Conservation (phyloP, 345 rosid genomes). For the Mallotus nudiflorus region DNA sequence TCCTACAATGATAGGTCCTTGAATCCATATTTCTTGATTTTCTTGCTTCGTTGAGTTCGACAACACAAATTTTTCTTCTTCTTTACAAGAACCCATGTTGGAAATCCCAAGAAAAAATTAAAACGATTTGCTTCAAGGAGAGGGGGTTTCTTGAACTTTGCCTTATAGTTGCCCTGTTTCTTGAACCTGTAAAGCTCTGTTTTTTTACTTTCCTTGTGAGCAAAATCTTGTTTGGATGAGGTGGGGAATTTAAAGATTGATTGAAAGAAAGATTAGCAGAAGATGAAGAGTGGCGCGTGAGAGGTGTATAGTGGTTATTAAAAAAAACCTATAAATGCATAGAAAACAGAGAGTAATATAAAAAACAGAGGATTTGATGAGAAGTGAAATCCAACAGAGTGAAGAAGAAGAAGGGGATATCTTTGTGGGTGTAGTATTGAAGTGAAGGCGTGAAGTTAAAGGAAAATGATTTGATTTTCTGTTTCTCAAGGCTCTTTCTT, state of each 20-base stretch:
- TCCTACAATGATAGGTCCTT: constrained; percentile 81
- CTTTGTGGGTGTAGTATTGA: not conserved
- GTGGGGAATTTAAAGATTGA: constrained; percentile 21
- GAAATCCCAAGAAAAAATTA: constrained; percentile 26
- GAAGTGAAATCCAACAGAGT: constrained; percentile 17
- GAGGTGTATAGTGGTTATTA: not conserved
- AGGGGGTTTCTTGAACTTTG: not conserved
- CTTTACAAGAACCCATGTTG: constrained; percentile 48
- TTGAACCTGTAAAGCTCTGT: constrained; percentile 26
- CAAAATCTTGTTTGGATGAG: not conserved
- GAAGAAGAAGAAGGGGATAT: not conserved
- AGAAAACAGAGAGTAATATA: not conserved
- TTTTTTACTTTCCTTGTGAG: not conserved
- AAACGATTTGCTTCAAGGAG: not conserved
- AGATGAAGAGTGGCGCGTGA: not conserved
- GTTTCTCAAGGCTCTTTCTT: constrained; percentile 27
- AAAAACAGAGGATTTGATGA: constrained; percentile 15
- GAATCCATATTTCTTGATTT: constrained; percentile 21
- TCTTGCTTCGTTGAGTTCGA: constrained; percentile 11
- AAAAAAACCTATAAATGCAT: constrained; percentile 17
- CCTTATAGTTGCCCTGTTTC: constrained; percentile 23
- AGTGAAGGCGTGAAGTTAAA: constrained; percentile 42
- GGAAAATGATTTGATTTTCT: constrained; percentile 25
- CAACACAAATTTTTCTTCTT: not conserved
- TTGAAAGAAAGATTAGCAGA: not conserved